A percentile compares a stretch with the other conserved stretches of the same genome.
phyloP scores from a whole-genome alignment of 768 basidiomycete genomes.

The Podaxis mareebaensis region DNA sequence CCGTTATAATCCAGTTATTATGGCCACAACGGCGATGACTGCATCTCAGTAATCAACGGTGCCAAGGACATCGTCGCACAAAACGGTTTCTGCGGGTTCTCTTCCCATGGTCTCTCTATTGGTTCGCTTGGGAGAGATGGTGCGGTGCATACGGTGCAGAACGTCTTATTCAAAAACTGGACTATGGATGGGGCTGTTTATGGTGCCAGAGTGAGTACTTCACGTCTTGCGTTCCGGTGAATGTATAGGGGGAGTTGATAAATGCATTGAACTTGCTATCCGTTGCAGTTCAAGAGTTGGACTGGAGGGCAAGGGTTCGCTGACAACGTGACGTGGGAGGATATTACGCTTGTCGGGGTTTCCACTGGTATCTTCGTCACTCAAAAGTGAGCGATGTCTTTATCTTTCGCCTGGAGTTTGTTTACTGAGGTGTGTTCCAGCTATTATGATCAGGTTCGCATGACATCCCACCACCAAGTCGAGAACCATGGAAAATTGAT shows the following conservation, averaged over 20 bases:
- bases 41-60: conserved; percentile 47
- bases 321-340: conserved; percentile 49
- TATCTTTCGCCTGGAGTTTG: not conserved
- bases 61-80: conserved; percentile 44
- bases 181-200: conserved; percentile 51
- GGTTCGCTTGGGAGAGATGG: conserved; percentile 45
- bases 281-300: conserved; percentile 45
- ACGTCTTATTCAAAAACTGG: conserved; percentile 49
- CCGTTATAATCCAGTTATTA: conserved; percentile 29
- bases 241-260: not conserved
- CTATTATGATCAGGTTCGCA: conserved; percentile 48
- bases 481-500: not conserved
- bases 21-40: conserved; percentile 50
- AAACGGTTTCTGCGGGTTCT: conserved; percentile 47
- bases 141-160: conserved; percentile 39
- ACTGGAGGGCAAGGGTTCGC: conserved; percentile 47
- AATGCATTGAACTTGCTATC: conserved; percentile 1
- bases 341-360: conserved; percentile 43
- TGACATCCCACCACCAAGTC: not conserved
- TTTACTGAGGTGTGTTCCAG: conserved; percentile 24
- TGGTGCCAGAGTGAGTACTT: conserved; percentile 36
- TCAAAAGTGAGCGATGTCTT: conserved; percentile 33
- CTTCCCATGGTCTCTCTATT: conserved; percentile 48
- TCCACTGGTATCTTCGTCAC: conserved; percentile 49
- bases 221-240: not conserved